These are phyloP conservation scores for Sporothrix schenckii DNA, from an alignment of 2,329 filamentous ascomycete species.

Conservation along the genomic window DNA sequence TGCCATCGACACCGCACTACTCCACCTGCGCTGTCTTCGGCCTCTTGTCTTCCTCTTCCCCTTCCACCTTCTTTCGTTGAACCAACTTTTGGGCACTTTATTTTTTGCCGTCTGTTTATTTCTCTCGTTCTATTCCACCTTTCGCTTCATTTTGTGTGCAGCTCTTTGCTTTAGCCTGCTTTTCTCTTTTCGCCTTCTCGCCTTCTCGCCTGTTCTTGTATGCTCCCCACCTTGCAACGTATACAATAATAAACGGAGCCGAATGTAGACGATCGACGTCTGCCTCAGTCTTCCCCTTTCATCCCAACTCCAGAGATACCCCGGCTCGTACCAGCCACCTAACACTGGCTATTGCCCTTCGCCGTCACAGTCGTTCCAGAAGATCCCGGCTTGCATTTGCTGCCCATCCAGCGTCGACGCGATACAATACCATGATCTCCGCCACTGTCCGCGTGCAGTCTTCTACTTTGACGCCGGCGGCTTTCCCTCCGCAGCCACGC, in stretches of 20 bases:
- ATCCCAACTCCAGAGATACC: slow-evolving; percentile 7
- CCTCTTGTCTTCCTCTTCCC: slow-evolving; percentile 4
- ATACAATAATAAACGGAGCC: slow-evolving; percentile 15
- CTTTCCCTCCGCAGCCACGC: slow-evolving; percentile 25
- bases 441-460: slow-evolving; percentile 32
- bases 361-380: not conserved
- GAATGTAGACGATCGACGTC: slow-evolving; percentile 18
- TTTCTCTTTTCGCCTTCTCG: not conserved
- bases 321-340: not conserved
- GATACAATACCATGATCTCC: slow-evolving; percentile 34
- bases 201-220: not conserved
- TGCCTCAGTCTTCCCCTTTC: not conserved
- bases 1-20: slow-evolving; percentile 3
- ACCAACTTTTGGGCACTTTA: not conserved
- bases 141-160: not conserved
- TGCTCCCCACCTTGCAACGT: not conserved
- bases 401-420: not conserved
- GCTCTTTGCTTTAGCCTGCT: not conserved
- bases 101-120: not conserved
- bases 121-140: not conserved
- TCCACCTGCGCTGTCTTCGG: slow-evolving; percentile 9
- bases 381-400: not conserved
- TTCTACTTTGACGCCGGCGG: slow-evolving; percentile 26
- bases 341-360: not conserved
- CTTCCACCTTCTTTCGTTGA: not conserved